These are phyloP conservation scores for Ceratobasidium sp. DNA, from an alignment of 1,284 basidiomycete genomes.

Conservation along the genomic window DNA sequence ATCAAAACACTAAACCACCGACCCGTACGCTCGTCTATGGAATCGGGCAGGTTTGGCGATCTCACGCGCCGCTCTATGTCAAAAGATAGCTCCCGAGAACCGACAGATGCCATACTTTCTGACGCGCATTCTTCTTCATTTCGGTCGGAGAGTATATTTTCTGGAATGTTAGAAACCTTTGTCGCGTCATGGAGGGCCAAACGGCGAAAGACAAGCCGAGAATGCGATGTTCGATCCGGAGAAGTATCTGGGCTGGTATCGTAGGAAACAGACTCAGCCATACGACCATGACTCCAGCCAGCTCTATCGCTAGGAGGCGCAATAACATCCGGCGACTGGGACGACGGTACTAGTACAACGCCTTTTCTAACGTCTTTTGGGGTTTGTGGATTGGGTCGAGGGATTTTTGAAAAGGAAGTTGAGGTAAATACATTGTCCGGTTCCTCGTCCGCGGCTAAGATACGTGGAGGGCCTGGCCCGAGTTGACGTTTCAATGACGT, in stretches of 20 bases:
- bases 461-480: conserved; percentile 4
- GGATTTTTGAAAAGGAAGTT: no score
- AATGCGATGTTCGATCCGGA: background rate
- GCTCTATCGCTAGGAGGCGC: background rate
- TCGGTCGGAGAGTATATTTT: background rate
- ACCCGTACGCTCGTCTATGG: background rate
- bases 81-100: background rate
- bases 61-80: background rate
- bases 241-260: background rate
- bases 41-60: background rate
- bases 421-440: no score
- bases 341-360: conserved; percentile 22
- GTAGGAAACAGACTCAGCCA: background rate
- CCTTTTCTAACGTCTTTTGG: background rate
- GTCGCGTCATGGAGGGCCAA: background rate
- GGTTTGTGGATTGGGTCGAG: background rate
- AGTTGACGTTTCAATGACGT: conserved; percentile 10
- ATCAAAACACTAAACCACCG: background rate
- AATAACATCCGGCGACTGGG: background rate
- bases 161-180: background rate
- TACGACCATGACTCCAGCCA: background rate
- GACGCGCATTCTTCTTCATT: background rate
- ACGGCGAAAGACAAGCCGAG: background rate
- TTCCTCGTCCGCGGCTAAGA: background rate
- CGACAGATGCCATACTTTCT: background rate